Conservation (phyloP, 768 basidiomycete species). For the Mycena alexandri region DNA sequence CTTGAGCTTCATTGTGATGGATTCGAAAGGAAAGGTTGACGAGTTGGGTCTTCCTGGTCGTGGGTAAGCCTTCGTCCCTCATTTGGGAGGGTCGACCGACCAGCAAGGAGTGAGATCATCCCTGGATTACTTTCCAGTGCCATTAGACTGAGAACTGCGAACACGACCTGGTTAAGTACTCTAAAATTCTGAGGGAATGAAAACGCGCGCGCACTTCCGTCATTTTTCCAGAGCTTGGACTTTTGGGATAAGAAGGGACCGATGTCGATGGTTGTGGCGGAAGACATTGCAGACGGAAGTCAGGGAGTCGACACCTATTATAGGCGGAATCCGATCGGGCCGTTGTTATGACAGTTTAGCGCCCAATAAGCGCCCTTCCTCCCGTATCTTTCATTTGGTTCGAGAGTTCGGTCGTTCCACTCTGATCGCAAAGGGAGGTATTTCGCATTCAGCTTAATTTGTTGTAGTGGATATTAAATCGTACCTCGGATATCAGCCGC, state of each 20-base stretch:
- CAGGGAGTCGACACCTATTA: too few species aligned
- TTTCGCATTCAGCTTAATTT: too few species aligned
- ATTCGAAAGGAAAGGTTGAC: constrained; percentile 54
- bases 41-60: constrained; percentile 56
- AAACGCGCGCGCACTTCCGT: constrained; percentile 33
- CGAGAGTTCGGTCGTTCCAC: too few species aligned
- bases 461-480: too few species aligned
- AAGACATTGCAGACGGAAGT: constrained; percentile 8
- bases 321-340: too few species aligned
- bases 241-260: constrained; percentile 27
- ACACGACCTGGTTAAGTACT: neutral
- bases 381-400: too few species aligned
- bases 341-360: too few species aligned
- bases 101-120: constrained; percentile 48
- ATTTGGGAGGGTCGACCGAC: neutral
- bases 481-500: too few species aligned
- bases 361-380: too few species aligned
- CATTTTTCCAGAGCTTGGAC: constrained; percentile 30
- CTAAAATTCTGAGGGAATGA: too few species aligned
- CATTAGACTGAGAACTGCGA: constrained; percentile 59
- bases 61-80: neutral
- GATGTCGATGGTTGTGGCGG: constrained; percentile 28
- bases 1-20: constrained; percentile 53
- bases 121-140: constrained; percentile 57
- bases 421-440: too few species aligned